Conservation (phyloP, 345 rosid genomes). For the Aurinia saxatilis region DNA sequence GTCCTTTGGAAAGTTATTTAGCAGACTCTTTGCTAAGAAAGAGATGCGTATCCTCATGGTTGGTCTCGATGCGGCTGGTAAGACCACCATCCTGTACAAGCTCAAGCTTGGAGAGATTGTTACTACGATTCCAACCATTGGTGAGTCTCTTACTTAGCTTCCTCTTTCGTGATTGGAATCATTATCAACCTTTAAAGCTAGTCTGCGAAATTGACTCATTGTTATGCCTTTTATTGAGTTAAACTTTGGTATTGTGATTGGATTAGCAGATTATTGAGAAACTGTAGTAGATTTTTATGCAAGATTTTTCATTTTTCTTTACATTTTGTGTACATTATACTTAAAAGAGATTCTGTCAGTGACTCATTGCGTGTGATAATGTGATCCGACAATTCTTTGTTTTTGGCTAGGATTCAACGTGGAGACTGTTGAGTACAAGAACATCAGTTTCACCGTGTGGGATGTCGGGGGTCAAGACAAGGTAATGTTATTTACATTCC, state of each 20-base stretch:
- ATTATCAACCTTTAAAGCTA: not conserved
- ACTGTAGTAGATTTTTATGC: too few relatives aligned
- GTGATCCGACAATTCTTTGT: too few relatives aligned
- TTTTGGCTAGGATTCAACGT: too few relatives aligned
- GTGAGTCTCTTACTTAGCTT: constrained; percentile 37
- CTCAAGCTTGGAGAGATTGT: too few relatives aligned
- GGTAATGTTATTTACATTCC: too few relatives aligned
- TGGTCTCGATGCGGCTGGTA: too few relatives aligned
- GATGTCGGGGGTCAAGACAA: too few relatives aligned
- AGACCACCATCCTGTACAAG: too few relatives aligned
- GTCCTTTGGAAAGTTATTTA: constrained; percentile 58
- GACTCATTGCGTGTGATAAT: not conserved
- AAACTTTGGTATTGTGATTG: not conserved
- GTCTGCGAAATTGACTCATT: not conserved
- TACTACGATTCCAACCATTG: constrained; percentile 73
- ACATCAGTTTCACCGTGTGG: too few relatives aligned
- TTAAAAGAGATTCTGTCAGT: not conserved
- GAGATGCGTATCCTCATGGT: too few relatives aligned
- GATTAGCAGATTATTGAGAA: not conserved
- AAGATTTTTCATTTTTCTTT: too few relatives aligned
- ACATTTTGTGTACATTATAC: not conserved
- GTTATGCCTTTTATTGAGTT: not conserved
- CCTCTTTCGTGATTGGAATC: not conserved
- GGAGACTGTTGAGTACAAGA: too few relatives aligned
- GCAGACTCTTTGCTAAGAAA: constrained; percentile 49